Evolutionary conservation across 305 asterid species (phyloP), one percentile per base, ranked within the genome.

Genomic region (Solanum hybrid): DNA sequence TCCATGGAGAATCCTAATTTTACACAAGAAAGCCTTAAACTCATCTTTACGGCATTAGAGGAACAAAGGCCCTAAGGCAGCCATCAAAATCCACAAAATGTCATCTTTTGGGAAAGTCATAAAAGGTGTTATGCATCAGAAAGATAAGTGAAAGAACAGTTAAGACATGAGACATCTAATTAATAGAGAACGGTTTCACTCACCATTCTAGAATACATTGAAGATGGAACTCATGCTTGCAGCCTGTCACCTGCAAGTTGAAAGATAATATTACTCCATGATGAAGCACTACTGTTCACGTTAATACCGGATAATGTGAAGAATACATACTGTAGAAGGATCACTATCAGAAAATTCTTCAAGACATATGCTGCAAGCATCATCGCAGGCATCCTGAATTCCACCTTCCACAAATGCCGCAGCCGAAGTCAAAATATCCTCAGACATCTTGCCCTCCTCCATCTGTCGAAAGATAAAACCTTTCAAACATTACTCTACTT

Each of bases 381-480:
- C 98, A 92, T 96, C 96, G 88, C 96, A 95, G 72, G 99, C 95
- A 42, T 96, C 98, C 89, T 95, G 99, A 84, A 97, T 92, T 90
- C 98, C 99, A 85, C 99, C 98, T 92, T 95, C 98, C 66, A 96
- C 98, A 88, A 95, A 95, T 60, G 99, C 98, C 7, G 95, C 97
- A 24, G 98, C 96, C 31, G 98, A 97, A 78, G 95, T 94, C 95
- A 96, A 88, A 86, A 90, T 95, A 91, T 78, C 93, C 90, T 95
- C 97, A 38, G 95, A 89, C 69, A 85, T 86, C 89, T 92, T 94
- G 88, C 93, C 93, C 79, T 96, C 98, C 90, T 95, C 98, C 98
- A 95, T 94, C 98, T 94, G 93, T 90, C 88, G 79, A 78, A 91
- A 79, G 75, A 34, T 66, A 7, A 78, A 89, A 79, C 79, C 86